A percentile compares a stretch with the other conserved stretches of the same genome.
These are phyloP conservation scores for Ligustrum vulgare DNA, from an alignment of 257 asterid genomes.

Conservation along the genomic window DNA sequence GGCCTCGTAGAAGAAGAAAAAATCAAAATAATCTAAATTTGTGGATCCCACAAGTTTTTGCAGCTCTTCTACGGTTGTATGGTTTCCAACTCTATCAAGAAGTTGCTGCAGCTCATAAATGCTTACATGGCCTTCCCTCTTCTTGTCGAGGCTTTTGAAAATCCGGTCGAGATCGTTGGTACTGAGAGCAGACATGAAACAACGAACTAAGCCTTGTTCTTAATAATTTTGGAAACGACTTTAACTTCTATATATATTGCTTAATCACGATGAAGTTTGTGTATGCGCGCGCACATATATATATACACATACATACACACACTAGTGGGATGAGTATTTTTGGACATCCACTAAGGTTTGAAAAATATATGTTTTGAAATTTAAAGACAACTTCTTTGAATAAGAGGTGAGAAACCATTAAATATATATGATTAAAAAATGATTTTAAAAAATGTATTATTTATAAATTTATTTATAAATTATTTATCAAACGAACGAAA, in stretches of 20 bases:
- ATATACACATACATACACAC: background rate
- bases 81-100: slow-evolving; percentile 40
- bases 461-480: too few species aligned
- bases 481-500: too few species aligned
- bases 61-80: slow-evolving; percentile 49
- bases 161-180: slow-evolving; percentile 45
- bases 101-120: slow-evolving; percentile 46
- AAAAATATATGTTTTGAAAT: background rate
- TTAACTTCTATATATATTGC: background rate
- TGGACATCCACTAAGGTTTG: background rate
- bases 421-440: too few species aligned
- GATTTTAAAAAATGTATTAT: background rate
- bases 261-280: background rate
- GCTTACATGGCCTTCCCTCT: slow-evolving; percentile 47
- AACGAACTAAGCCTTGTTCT: background rate
- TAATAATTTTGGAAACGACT: background rate
- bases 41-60: slow-evolving; percentile 42
- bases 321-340: background rate
- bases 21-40: slow-evolving; percentile 42
- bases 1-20: slow-evolving; percentile 46
- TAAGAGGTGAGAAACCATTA: background rate
- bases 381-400: background rate
- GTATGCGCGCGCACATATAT: too few species aligned
- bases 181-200: slow-evolving; percentile 38
- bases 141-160: slow-evolving; percentile 56